A percentile compares a stretch with the other conserved stretches of the same genome.
Conservation (phyloP, 192 early-diverging fungal genomes). For the Coemansia sp. region DNA sequence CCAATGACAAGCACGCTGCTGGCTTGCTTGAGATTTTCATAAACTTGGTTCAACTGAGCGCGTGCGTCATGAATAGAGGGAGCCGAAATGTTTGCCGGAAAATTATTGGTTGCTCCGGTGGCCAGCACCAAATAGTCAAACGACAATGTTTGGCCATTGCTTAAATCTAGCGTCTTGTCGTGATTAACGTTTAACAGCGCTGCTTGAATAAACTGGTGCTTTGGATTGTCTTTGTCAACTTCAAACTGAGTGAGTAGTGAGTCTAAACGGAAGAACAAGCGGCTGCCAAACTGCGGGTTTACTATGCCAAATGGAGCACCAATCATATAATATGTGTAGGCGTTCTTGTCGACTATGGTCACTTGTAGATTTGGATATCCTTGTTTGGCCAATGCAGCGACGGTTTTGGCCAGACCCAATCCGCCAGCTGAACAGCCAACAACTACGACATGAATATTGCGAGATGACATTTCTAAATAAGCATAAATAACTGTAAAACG, state of each 20-base stretch:
- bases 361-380: constrained; percentile 45
- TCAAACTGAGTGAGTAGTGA: constrained; percentile 34
- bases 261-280: constrained; percentile 52
- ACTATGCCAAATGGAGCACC: constrained; percentile 56
- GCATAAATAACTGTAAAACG: no score
- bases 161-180: constrained; percentile 45
- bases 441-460: constrained; percentile 53
- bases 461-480: constrained; percentile 58
- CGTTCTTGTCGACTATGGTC: constrained; percentile 56
- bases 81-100: constrained; percentile 49
- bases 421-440: constrained; percentile 57
- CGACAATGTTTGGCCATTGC: constrained; percentile 46
- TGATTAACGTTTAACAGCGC: constrained; percentile 37
- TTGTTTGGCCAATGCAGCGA: constrained; percentile 28
- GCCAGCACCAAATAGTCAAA: constrained; percentile 69
- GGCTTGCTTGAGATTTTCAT: constrained; percentile 53
- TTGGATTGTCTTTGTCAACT: constrained; percentile 9
- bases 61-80: constrained; percentile 37
- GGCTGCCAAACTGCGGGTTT: constrained; percentile 47
- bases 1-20: constrained; percentile 62
- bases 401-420: constrained; percentile 39
- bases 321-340: constrained; percentile 52
- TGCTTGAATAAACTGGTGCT: constrained; percentile 56
- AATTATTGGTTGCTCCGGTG: constrained; percentile 60
- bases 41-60: constrained; percentile 14